These are phyloP conservation scores for Chlorella variabilis DNA, from an alignment of 163 green algal genomes.

Conservation along the genomic window DNA sequence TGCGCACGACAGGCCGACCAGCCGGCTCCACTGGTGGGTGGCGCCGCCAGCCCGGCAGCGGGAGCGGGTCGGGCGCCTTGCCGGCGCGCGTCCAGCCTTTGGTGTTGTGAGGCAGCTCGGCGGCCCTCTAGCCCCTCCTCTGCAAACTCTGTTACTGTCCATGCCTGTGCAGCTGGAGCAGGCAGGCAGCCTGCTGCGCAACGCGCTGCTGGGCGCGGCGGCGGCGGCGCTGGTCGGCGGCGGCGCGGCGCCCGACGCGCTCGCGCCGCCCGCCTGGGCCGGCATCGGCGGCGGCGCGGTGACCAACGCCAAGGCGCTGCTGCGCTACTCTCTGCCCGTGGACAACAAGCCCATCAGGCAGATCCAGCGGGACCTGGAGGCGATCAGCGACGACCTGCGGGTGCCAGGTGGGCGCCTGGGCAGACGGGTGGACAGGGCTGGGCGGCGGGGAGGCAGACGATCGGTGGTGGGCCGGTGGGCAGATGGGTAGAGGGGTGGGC, in stretches of 20 bases:
- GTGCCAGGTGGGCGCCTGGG: slow-evolving; percentile 67
- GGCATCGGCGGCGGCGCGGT: slow-evolving; percentile 28
- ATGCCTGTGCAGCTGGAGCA: slow-evolving; percentile 25
- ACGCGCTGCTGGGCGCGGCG: slow-evolving; percentile 14
- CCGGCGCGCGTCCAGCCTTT: not conserved
- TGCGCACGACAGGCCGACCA: slow-evolving; percentile 19
- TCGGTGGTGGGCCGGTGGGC: too few species aligned
- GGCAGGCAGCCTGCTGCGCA: slow-evolving; percentile 23
- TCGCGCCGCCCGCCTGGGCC: slow-evolving; percentile 29
- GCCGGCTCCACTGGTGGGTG: slow-evolving; percentile 22
- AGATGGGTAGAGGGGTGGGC: too few species aligned
- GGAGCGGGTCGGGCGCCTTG: not conserved
- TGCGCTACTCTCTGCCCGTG: slow-evolving; percentile 96
- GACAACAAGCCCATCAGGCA: slow-evolving; percentile 91
- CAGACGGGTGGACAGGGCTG: too few species aligned
- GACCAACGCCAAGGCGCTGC: slow-evolving; percentile 81
- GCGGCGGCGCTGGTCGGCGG: slow-evolving; percentile 25
- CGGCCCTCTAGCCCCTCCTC: too few species aligned
- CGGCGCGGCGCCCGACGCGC: slow-evolving; percentile 4
- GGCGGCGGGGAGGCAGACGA: too few species aligned
- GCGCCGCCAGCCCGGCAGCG: not conserved
- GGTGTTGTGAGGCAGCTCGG: not conserved
- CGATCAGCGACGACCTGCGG: slow-evolving; percentile 81
- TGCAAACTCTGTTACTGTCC: too few species aligned
- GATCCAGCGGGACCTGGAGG: slow-evolving; percentile 89